A percentile compares a stretch with the other conserved stretches of the same genome.
phyloP scores from a whole-genome alignment of 1,139 yeast species.

The Geotrichum citri-aurantii region DNA sequence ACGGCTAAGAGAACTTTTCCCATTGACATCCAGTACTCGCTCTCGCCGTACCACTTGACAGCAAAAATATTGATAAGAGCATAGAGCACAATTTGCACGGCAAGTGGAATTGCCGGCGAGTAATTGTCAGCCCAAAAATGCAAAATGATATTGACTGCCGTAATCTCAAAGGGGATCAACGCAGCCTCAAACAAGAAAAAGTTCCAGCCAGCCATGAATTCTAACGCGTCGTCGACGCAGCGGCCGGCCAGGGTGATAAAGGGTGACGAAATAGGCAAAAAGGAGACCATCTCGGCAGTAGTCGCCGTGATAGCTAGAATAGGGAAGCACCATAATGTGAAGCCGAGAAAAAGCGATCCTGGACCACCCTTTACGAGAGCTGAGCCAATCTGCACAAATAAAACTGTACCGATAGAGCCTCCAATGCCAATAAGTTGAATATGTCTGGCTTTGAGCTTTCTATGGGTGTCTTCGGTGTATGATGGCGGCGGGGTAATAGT shows the following conservation, averaged over 20 bases:
- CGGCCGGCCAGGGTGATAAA: slow-evolving; percentile 51
- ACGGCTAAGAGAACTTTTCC: slow-evolving; percentile 66
- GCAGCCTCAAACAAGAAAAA: slow-evolving; percentile 73
- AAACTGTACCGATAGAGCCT: slow-evolving; percentile 80
- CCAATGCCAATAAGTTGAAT: slow-evolving; percentile 77
- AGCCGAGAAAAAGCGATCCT: slow-evolving; percentile 64
- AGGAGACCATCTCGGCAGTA: slow-evolving; percentile 80
- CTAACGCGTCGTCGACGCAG: slow-evolving; percentile 62
- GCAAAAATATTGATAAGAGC: slow-evolving; percentile 63
- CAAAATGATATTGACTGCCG: slow-evolving; percentile 69
- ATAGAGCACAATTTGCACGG: slow-evolving; percentile 58
- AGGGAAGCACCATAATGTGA: slow-evolving; percentile 53
- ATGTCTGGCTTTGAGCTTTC: slow-evolving; percentile 33
- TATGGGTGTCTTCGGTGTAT: neutral
- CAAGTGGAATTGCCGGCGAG: slow-evolving; percentile 35
- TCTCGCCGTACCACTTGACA: slow-evolving; percentile 68
- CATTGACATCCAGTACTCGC: slow-evolving; percentile 74
- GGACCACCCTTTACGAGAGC: slow-evolving; percentile 73
- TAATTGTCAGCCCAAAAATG: slow-evolving; percentile 67
- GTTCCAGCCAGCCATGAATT: slow-evolving; percentile 74
- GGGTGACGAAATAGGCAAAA: slow-evolving; percentile 66
- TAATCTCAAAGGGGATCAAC: slow-evolving; percentile 74
- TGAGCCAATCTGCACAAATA: slow-evolving; percentile 68
- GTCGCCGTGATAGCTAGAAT: slow-evolving; percentile 63
- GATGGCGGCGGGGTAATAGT: neutral